These are phyloP conservation scores for Ophiocordyceps unilateralis DNA, from an alignment of 2,329 filamentous ascomycete genomes.

Conservation along the genomic window DNA sequence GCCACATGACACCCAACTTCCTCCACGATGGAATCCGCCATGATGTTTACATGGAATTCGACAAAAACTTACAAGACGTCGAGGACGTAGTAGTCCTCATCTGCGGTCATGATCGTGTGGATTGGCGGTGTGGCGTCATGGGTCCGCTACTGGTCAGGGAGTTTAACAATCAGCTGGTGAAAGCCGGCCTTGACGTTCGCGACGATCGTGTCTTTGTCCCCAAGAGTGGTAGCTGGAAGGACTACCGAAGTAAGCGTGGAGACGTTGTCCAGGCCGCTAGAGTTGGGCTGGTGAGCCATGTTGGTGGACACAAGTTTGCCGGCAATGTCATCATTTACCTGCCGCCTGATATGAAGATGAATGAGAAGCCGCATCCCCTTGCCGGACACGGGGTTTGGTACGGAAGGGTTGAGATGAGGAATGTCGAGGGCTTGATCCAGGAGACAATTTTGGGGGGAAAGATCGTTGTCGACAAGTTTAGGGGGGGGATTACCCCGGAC, in stretches of 20 bases:
- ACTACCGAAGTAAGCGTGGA: conserved; percentile 8
- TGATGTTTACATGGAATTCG: conserved; percentile 30
- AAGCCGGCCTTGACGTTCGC: conserved; percentile 30
- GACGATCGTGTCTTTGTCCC: conserved; percentile 24
- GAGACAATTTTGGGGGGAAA: conserved; percentile 53
- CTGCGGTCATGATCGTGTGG: conserved; percentile 73
- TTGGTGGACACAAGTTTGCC: conserved; percentile 73
- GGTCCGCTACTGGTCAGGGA: conserved; percentile 56
- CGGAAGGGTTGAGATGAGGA: conserved; percentile 54
- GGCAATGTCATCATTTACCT: conserved; percentile 74
- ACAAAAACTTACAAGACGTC: conserved; percentile 42
- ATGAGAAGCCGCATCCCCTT: conserved; percentile 34
- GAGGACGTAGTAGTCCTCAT: conserved; percentile 62
- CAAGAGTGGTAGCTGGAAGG: neutral
- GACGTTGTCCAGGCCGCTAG: conserved; percentile 25
- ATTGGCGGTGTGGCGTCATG: conserved; percentile 65
- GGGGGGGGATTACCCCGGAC: conserved; percentile 46
- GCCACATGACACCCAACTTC: too few relatives aligned
- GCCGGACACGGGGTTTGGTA: conserved; percentile 69
- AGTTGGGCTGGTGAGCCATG: conserved; percentile 58
- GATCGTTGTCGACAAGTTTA: conserved; percentile 53
- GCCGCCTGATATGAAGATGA: conserved; percentile 32
- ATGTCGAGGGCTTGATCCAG: conserved; percentile 59
- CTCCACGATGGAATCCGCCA: too few relatives aligned
- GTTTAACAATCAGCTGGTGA: conserved; percentile 45